Conservation (phyloP, 2,329 filamentous ascomycete genomes). For the Clonostachys rosea region DNA sequence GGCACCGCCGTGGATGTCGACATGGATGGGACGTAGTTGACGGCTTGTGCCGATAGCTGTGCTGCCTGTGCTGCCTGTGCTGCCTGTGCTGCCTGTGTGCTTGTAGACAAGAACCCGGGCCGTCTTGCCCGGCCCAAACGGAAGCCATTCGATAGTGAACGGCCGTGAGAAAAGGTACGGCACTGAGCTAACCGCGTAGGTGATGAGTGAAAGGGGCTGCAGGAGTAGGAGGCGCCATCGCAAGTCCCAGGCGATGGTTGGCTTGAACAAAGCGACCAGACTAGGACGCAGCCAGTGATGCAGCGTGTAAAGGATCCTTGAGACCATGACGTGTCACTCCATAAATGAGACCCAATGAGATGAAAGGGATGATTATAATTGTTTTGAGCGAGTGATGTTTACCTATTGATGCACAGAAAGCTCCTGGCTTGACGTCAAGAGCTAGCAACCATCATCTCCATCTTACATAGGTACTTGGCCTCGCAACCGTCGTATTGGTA, state of each 20-base stretch:
- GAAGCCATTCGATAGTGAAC: conserved; percentile 25
- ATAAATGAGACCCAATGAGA: no score
- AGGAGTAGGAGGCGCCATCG: conserved; percentile 38
- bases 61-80: neutral
- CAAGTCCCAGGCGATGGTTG: conserved; percentile 22
- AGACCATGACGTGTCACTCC: no score
- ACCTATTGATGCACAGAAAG: no score
- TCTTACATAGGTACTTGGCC: no score
- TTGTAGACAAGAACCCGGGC: conserved; percentile 27
- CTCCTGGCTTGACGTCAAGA: no score
- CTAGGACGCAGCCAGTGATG: neutral
- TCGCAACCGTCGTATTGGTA: no score
- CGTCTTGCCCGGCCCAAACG: conserved; percentile 14
- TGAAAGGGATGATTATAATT: no score
- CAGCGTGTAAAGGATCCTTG: neutral
- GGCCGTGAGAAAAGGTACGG: conserved; percentile 27
- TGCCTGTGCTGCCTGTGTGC: conserved; percentile 4
- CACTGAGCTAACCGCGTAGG: conserved; percentile 25
- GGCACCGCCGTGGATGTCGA: conserved; percentile 36
- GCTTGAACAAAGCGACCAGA: conserved; percentile 10
- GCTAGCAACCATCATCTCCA: no score
- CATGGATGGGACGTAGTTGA: conserved; percentile 30
- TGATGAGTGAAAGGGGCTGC: conserved; percentile 30
- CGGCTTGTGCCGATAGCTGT: conserved; percentile 5
- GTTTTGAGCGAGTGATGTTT: no score